These are phyloP conservation scores for Eremothecium cymbalariae DNA, from an alignment of 1,139 yeast species.

Conservation along the genomic window DNA sequence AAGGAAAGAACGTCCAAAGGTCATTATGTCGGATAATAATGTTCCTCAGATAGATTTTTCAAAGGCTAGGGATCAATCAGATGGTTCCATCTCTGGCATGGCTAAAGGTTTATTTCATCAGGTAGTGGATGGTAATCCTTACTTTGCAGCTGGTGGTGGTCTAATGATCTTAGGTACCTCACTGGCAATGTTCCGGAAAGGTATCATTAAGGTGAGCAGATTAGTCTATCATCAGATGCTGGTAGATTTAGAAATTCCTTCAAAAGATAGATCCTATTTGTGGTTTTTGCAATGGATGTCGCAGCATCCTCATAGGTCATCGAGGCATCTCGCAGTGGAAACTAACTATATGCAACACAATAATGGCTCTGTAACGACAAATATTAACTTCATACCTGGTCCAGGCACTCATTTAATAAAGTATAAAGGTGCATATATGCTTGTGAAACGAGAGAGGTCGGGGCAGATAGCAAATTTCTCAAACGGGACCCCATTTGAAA, in stretches of 20 bases:
- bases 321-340: constrained; percentile 85
- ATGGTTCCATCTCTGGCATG: constrained; percentile 15
- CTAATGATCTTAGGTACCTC: constrained; percentile 88
- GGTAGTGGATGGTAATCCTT: constrained; percentile 68
- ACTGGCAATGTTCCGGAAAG: constrained; percentile 69
- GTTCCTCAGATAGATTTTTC: constrained; percentile 11
- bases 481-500: constrained; percentile 90
- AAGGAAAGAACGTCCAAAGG: background rate
- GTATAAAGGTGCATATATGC: constrained; percentile 82
- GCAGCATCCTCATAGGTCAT: constrained; percentile 57
- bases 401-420: constrained; percentile 88
- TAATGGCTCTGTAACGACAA: constrained; percentile 83
- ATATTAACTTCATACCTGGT: constrained; percentile 91
- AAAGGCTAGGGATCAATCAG: constrained; percentile 10
- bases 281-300: constrained; percentile 99
- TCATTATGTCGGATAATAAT: constrained; percentile 5
- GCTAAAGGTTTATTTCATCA: constrained; percentile 34
- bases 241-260: constrained; percentile 88
- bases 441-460: constrained; percentile 82
- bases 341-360: constrained; percentile 85
- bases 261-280: constrained; percentile 83
- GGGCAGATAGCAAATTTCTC: constrained; percentile 85
- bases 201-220: constrained; percentile 53
- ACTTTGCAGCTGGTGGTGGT: constrained; percentile 97
- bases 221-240: constrained; percentile 74